These are phyloP conservation scores for Cladosporium sp. DNA, from an alignment of 2,329 filamentous ascomycete genomes.

Conservation along the genomic window DNA sequence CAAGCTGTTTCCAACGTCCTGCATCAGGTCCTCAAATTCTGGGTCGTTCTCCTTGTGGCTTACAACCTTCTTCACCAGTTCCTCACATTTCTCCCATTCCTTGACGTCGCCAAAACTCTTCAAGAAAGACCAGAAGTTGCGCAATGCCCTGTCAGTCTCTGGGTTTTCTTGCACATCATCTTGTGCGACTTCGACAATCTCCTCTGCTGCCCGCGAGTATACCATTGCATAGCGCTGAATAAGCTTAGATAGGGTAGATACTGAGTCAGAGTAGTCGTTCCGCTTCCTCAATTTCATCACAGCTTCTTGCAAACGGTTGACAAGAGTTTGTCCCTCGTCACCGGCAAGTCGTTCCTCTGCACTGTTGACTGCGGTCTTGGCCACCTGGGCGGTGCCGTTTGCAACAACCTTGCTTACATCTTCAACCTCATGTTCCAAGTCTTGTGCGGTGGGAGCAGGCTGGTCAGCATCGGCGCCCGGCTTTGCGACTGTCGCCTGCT, in stretches of 20 bases:
- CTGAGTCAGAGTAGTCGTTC: constrained; percentile 79
- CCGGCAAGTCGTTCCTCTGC: constrained; percentile 68
- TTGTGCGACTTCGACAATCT: constrained; percentile 62
- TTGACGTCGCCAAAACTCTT: constrained; percentile 71
- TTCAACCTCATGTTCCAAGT: constrained; percentile 51
- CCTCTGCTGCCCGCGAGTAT: constrained; percentile 70
- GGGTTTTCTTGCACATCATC: constrained; percentile 69
- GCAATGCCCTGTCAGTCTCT: constrained; percentile 69
- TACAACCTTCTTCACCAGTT: constrained; percentile 65
- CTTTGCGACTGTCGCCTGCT: constrained; percentile 52
- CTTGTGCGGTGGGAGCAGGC: constrained; percentile 52
- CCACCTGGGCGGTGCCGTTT: constrained; percentile 43
- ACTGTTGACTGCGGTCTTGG: constrained; percentile 62
- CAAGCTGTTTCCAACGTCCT: constrained; percentile 67
- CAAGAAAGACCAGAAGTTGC: constrained; percentile 76
- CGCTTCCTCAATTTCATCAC: constrained; percentile 70
- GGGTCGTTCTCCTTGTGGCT: constrained; percentile 72
- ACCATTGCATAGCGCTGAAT: constrained; percentile 72
- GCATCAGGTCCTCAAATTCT: constrained; percentile 74
- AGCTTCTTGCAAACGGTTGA: constrained; percentile 71
- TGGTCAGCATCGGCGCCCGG: constrained; percentile 47
- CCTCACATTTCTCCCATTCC: constrained; percentile 72
- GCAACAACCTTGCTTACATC: constrained; percentile 45
- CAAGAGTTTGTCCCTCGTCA: constrained; percentile 67
- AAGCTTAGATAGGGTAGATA: constrained; percentile 70